Base-by-base conservation (phyloP, 2,329 filamentous ascomycete species). In the Arachnopeziza araneosa region DNA sequence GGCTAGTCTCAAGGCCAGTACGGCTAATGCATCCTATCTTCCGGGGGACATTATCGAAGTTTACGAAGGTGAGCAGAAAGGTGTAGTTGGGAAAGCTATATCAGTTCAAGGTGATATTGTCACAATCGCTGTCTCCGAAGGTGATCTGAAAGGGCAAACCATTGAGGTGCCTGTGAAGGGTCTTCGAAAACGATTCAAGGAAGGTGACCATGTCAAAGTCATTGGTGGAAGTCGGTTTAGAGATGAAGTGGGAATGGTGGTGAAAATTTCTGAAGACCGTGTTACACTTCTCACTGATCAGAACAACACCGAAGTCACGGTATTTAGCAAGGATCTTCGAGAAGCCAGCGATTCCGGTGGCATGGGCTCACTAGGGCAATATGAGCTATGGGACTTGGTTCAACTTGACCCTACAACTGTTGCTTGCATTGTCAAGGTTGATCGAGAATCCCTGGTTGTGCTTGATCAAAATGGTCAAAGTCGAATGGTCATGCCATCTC, bases 131-230 rank as follows among this genome's bases (percentile, higher is more conserved):
- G 92, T 98, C 19, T 88, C 85, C 1, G 89, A 96, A 70, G 95
- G 95, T 53, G 88, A 90, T 50, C 80, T 98, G 26, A 80, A 79
- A 56, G 93, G 93, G 10, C 90, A 96, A 72, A 86, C 83, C 5
- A 95, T 99, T 52, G 93, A 98, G 72, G 93, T 96, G 12, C 95
- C 95, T 1, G 89, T 92, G 64, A 96, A 95, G 75, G 90, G 91
- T 52, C 81, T 99, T 24, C 90, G 95, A 60, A 99, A 99, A 76
- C 85, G 91, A 30, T 99, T 99, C 82, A 86, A 84, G 66, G 83
- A 93, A 63, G 95, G 95, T 79, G 95, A 99, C 70, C 95, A 99
- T 72, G 95, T 99, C 78, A 98, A 98, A 78, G 95, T 99, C 67
- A 96, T 97, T 72, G 93, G 95, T 58, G 93, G 93, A 49, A 96